Percentiles rank a stretch among this genome's conserved stretches.
Evolutionary conservation across 441 rosid species (phyloP).

Genomic region (Gossypium lobatum): DNA sequence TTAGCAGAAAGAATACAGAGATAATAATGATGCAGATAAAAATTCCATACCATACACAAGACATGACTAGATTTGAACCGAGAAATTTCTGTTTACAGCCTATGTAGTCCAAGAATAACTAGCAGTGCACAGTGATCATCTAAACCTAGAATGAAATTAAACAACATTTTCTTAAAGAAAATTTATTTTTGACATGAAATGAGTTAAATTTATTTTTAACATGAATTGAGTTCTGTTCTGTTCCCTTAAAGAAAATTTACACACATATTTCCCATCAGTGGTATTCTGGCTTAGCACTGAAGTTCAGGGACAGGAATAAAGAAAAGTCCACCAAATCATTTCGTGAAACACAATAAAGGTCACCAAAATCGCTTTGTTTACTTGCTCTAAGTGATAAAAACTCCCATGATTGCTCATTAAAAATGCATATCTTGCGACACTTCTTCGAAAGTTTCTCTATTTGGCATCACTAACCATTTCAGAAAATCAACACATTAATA

Average conservation of each 20-base stretch:
- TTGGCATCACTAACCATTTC: conserved; percentile 1
- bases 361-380: background rate
- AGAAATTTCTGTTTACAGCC: background rate
- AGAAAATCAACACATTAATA: background rate
- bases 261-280: conserved; percentile 3
- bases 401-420: background rate
- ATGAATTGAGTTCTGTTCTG: background rate
- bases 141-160: conserved; percentile 1
- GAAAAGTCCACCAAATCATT: background rate
- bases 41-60: background rate
- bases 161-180: background rate
- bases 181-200: background rate
- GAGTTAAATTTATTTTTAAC: background rate
- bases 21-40: background rate
- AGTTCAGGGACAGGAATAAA: background rate
- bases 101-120: background rate
- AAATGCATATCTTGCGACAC: background rate
- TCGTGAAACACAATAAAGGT: background rate
- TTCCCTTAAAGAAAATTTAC: background rate
- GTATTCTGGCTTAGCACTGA: conserved; percentile 6
- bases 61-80: background rate
- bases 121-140: background rate
- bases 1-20: background rate
- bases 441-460: background rate
- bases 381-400: background rate